Evolutionary conservation across 192 early-diverging fungal species (phyloP), one percentile per base, ranked within the genome.

Genomic region (Thoreauomyces humboldtii): DNA sequence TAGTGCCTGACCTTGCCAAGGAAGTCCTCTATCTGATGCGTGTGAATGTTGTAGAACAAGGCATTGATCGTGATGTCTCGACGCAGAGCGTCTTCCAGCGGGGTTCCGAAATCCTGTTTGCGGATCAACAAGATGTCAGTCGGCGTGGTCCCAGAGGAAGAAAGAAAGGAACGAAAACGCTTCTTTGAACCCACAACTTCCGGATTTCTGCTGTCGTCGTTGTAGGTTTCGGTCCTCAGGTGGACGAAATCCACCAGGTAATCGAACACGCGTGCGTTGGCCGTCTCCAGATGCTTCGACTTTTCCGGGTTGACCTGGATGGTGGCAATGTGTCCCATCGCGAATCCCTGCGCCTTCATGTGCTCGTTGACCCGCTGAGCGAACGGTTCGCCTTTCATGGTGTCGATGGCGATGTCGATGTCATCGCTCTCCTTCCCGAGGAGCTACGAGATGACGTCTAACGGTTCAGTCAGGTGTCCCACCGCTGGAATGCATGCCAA

Each of bases 41-140:
- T 91, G 59, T 92, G 87, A 12, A 99, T 83, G 73, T 99, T 99
- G 77, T 94, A 99, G 57, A 99, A 96, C 46, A 99, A 78, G 14
- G 94, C 88, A 64, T 99, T 99, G 71, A 99, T 95, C 24, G 97
- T 99, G 12, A 88, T 93, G 71, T 99, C 97, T n/a, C 97, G 83
- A 0, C 97, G 87, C 47, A 84, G 71, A 5, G 97, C 95, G 67
- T 99, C 97, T 61, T 99, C 88, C 12, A 68, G 47, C 0, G 97
- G 94, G 12, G 94, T 94, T 22, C 95, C 97, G 72, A 92, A 95
- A 34, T 69, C 73, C 77, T 80, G 28, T 27, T 17, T 4, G n/a
- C n/a, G n/a, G n/a, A n/a, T n/a, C n/a, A n/a, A n/a, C n/a, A 17
- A 44, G 19, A 33, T 24, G 50, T 14, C 11, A 51, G 50, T 19